phyloP scores from a whole-genome alignment of 2,329 filamentous ascomycete genomes.

The Hymenoscyphus fraxineus region DNA sequence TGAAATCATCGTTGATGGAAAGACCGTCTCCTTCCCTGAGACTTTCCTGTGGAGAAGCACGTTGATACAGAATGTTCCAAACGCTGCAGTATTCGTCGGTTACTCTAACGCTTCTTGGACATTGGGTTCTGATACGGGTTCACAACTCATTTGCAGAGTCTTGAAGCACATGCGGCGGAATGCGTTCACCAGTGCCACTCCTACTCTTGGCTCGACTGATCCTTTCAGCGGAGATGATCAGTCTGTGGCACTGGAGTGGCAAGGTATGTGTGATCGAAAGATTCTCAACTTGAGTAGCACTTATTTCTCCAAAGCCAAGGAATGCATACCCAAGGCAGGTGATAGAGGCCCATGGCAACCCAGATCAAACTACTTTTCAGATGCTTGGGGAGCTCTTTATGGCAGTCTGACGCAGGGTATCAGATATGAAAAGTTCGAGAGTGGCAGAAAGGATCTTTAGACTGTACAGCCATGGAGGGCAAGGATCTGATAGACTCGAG shows the following conservation, averaged over 20 bases:
- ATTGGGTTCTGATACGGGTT: conserved; percentile 51
- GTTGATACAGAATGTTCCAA: conserved; percentile 66
- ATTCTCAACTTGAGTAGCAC: conserved; percentile 18
- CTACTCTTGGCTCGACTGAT: conserved; percentile 9
- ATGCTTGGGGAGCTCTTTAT: conserved; percentile 30
- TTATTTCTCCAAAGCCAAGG: conserved; percentile 18
- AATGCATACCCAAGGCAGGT: conserved; percentile 21
- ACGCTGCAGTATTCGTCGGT: conserved; percentile 57
- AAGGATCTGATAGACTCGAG: not conserved
- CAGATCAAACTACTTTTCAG: conserved; percentile 31
- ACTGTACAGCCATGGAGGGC: not conserved
- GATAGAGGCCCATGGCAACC: conserved; percentile 29
- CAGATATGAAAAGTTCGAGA: conserved; percentile 16
- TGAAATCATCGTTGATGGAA: conserved; percentile 51
- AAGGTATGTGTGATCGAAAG: conserved; percentile 6
- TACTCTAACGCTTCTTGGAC: conserved; percentile 68
- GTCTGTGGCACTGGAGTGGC: conserved; percentile 1
- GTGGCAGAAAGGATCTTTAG: not conserved
- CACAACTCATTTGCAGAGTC: conserved; percentile 27
- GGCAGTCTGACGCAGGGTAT: conserved; percentile 29
- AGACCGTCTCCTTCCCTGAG: conserved; percentile 43
- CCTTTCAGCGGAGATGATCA: not conserved
- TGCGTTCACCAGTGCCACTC: conserved; percentile 16
- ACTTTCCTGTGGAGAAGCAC: conserved; percentile 60
- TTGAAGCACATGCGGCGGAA: conserved; percentile 30